phyloP scores from a whole-genome alignment of 2,329 filamentous ascomycete genomes.

The Thermoascus crustaceus region DNA sequence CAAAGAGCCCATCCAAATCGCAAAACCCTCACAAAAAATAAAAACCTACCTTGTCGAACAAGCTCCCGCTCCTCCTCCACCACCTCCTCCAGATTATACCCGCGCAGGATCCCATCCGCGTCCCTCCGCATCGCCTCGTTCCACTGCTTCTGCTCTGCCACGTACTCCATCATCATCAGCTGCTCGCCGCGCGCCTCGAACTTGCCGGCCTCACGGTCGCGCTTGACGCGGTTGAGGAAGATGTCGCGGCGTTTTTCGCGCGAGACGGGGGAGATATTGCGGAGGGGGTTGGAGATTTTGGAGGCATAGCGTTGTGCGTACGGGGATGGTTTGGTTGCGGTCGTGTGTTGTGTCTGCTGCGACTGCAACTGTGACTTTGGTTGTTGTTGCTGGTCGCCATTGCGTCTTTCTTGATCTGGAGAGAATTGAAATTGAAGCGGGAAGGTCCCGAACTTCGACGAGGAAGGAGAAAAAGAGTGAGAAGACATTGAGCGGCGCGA shows the following conservation, averaged over 20 bases:
- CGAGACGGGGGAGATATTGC: slow-evolving; percentile 16
- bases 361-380: background rate
- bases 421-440: background rate
- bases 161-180: slow-evolving; percentile 35
- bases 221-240: slow-evolving; percentile 36
- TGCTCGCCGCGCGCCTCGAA: slow-evolving; percentile 36
- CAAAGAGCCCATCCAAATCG: slow-evolving; percentile 3
- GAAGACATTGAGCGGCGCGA: background rate
- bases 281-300: slow-evolving; percentile 26
- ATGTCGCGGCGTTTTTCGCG: slow-evolving; percentile 28
- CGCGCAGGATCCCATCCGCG: slow-evolving; percentile 19
- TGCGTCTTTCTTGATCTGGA: too few species aligned
- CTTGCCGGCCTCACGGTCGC: slow-evolving; percentile 30
- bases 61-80: slow-evolving; percentile 15
- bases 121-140: slow-evolving; percentile 29
- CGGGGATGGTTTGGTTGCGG: slow-evolving; percentile 8
- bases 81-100: slow-evolving; percentile 10
- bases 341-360: too few species aligned
- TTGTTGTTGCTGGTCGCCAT: background rate
- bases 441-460: background rate
- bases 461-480: background rate
- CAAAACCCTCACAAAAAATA: slow-evolving; percentile 1
- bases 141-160: slow-evolving; percentile 31
- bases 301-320: slow-evolving; percentile 31
- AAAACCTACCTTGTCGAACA: slow-evolving; percentile 15